Evolutionary conservation across 768 basidiomycete genomes (phyloP).

Genomic region (Lactarius trivialis): DNA sequence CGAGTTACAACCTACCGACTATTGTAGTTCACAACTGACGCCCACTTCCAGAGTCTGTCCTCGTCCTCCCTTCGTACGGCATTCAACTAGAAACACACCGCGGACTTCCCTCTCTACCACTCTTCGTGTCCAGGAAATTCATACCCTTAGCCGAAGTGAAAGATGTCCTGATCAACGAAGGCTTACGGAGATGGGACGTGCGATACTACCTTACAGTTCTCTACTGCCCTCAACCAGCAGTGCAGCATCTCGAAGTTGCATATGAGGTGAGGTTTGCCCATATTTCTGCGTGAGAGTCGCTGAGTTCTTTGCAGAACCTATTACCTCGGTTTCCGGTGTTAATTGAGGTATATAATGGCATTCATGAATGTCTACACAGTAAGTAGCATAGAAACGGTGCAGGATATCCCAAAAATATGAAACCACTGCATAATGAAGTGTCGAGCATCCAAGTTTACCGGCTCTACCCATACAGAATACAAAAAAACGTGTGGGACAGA

Average conservation of each 20-base stretch:
- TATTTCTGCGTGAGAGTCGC: neutral
- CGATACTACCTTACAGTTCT: constrained; percentile 58
- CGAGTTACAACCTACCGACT: neutral
- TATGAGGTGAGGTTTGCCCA: constrained; percentile 36
- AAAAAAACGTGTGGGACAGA: neutral
- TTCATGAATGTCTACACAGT: constrained; percentile 40
- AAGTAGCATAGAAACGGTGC: neutral
- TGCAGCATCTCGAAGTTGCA: constrained; percentile 43
- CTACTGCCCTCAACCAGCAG: constrained; percentile 28
- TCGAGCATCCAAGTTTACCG: neutral
- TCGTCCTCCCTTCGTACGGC: constrained; percentile 60
- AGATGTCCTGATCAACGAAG: constrained; percentile 72
- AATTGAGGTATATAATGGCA: constrained; percentile 49
- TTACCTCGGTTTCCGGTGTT: constrained; percentile 60
- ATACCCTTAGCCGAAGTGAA: constrained; percentile 48
- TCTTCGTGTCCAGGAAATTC: constrained; percentile 42
- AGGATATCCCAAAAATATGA: constrained; percentile 12
- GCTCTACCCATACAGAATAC: constrained; percentile 1
- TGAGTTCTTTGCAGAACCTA: constrained; percentile 42
- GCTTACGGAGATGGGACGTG: constrained; percentile 63
- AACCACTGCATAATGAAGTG: neutral
- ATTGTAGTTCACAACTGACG: neutral
- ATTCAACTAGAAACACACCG: constrained; percentile 68
- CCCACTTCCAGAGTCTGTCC: constrained; percentile 53
- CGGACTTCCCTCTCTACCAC: constrained; percentile 40